phyloP scores from a whole-genome alignment of 129 eudicot species.

The Cynara cardunculus region DNA sequence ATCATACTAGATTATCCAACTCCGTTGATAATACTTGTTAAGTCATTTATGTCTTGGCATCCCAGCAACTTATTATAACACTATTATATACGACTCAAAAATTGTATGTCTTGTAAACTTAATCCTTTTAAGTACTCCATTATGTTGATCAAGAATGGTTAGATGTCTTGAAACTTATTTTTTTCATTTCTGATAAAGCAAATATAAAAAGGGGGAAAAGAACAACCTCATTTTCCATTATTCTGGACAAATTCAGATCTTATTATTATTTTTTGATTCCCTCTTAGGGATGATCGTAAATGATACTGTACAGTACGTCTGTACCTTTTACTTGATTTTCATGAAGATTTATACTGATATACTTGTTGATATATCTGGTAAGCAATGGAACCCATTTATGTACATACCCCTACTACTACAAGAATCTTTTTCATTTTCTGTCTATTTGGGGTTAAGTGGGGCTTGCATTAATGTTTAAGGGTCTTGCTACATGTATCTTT shows the following conservation, averaged over 20 bases:
- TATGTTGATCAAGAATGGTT: too few relatives aligned
- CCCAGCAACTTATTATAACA: not conserved
- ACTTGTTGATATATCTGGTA: constrained; percentile 2
- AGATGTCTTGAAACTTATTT: too few relatives aligned
- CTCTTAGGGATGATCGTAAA: constrained; percentile 12
- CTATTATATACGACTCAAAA: not conserved
- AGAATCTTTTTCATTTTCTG: not conserved
- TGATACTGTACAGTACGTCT: not conserved
- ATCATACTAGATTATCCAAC: too few relatives aligned
- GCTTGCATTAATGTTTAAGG: not conserved
- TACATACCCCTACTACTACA: constrained; percentile 6
- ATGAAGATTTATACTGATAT: constrained; percentile 27
- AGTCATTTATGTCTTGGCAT: too few relatives aligned
- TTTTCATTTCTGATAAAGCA: not conserved
- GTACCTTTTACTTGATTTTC: constrained; percentile 30
- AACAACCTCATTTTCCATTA: not conserved
- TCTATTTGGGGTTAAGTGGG: not conserved
- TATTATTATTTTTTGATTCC: constrained; percentile 20
- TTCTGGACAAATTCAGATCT: constrained; percentile 5
- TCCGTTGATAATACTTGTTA: too few relatives aligned
- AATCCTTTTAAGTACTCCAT: not conserved
- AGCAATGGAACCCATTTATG: constrained; percentile 15
- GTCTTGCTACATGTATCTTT: too few relatives aligned
- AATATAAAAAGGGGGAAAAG: not conserved
- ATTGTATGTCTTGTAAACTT: not conserved